Evolutionary conservation across 1,284 basidiomycete species (phyloP), one percentile per base, ranked within the genome.

Genomic region (Earliella scabrosa): DNA sequence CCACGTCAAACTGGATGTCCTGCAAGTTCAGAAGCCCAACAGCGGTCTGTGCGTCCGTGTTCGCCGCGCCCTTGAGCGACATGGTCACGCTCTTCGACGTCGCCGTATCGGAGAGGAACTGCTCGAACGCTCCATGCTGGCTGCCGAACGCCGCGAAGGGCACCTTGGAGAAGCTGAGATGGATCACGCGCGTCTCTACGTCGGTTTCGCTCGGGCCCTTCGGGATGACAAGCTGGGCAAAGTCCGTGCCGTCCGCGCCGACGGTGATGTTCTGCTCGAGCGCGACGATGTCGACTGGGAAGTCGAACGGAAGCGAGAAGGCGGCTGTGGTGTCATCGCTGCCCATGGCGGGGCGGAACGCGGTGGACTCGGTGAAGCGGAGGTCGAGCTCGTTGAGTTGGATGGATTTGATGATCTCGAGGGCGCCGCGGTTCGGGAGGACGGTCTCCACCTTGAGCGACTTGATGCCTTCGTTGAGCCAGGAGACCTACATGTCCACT

Each of bases 381-480:
- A 92, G 73, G 41, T 82, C 75, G 60, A 92, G 73, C 68, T 90
- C 75, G 62, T 88, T 84, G 52, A 93, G 75, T 48, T 68, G 68
- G 55, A 92, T 87, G 8, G 82, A 80, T 60, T 85, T 82, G 71
- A 92, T 92, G 66, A 92, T 77, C 36, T 82, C 71, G 59, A 88
- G 79, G 23, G 75, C 71, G 27, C 88, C 85, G 57, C 77, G 80
- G 60, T 90, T 87, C 1, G 90, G 91, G 36, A 93, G 76, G 18
- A 81, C 73, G 0, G 90, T 83, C 2, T 74, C 71, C 3, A 92
- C 77, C 49, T 77, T 70, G n/a, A 93, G 81, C 35, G 77, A 73
- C 72, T 86, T 84, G 69, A 93, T 90, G 27, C 83, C 90, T 45
- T 88, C 81, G 67, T 91, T 90, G 24, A 93, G 75, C 90, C 90